Evolutionary conservation across 2,329 filamentous ascomycete species (phyloP), one percentile per base, ranked within the genome.

Genomic region (Beauveria pseudobassiana): DNA sequence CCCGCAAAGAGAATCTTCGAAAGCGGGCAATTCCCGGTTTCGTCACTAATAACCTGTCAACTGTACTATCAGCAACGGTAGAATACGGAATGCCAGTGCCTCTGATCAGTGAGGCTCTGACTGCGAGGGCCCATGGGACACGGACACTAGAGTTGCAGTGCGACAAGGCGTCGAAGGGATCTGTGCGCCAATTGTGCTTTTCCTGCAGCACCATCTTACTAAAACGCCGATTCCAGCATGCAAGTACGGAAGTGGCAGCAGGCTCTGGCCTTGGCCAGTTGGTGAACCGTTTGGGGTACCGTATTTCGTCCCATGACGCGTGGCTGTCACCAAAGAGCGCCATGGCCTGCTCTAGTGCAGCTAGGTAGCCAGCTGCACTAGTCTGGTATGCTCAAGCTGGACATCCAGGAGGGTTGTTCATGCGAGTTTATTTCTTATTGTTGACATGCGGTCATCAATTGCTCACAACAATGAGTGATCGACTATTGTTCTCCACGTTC

Each of bases 291-390:
- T 46, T n/a, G 57, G n/a, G 28, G 20, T 34, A 18, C 10, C 42
- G 16, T 48, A n/a, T 53, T 53, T 60, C 58, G 42, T 60, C 58
- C 42, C 58, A 60, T 60, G 58, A 60, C 58, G 58, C 14, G 22
- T 60, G 26, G 57, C 40, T 60, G 50, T 50, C 28, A 30, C 42
- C 14, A 45, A 26, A 28, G 42, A 46, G 42, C 49, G 49, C 34
- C 49, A 9, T 42, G 18, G 40, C n/a, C 30, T 40, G 28, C 9
- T 57, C 43, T 14, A 24, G 18, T n/a, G 24, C 6, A 26, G 22
- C 18, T 20, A 16, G n/a, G 9, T 28, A 38, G 14, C 24, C 20
- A n/a, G 40, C 3, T n/a, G 20, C 9, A 28, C n/a, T 53, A 40
- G 26, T 28, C 38, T 52, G 45, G 34, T 50, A 4, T 18, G 40